Evolutionary conservation across 176 grass and related monocot species (phyloP), one percentile per base, ranked within the genome.

Genomic region (Typha latifolia): DNA sequence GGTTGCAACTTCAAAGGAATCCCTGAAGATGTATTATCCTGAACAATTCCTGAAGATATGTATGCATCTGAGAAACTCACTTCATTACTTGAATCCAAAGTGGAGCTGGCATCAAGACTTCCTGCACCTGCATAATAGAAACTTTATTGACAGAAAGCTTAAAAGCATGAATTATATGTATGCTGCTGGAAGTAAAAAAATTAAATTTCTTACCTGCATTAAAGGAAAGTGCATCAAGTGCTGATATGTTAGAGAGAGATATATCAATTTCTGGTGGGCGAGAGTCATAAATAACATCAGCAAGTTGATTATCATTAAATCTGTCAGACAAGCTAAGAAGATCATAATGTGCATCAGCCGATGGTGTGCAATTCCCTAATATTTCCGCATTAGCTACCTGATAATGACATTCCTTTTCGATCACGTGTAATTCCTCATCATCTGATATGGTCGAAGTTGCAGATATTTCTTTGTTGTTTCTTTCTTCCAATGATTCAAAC

Each of bases 271-370:
- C 63, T 1, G 70, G 62, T 52, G 70, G 77, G 74, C 78, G 78
- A 62, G 67, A 75, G 84, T 84, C 70, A 20, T 84, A 75, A 61
- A 88, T 12, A 63, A 72, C 71, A 74, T 84, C 70, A 53, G 24
- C 32, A 19, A 81, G 48, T 2, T 64, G 74, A 67, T 34, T 64
- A 18, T 78, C 74, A 71, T 77, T 51, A 68, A 66, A 66, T 34
- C 71, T 81, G 18, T 47, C 78, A 68, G 68, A 12, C 68, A 63
- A 80, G 14, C 71, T 73, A 22, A 23, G 63, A 63, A 14, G 26
- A 29, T 14, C 34, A 61, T 69, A 16, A 78, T 62, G 8, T 21
- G 53, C 53, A 59, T 21, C 18, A 21, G 8, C 16, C 3, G 20
- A 59, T 21, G 47, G 63, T 75, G 66, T 29, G 4, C 49, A 49